These are phyloP conservation scores for Thermothielavioides terrestris DNA, from an alignment of 495 filamentous ascomycete species.

Conservation along the genomic window DNA sequence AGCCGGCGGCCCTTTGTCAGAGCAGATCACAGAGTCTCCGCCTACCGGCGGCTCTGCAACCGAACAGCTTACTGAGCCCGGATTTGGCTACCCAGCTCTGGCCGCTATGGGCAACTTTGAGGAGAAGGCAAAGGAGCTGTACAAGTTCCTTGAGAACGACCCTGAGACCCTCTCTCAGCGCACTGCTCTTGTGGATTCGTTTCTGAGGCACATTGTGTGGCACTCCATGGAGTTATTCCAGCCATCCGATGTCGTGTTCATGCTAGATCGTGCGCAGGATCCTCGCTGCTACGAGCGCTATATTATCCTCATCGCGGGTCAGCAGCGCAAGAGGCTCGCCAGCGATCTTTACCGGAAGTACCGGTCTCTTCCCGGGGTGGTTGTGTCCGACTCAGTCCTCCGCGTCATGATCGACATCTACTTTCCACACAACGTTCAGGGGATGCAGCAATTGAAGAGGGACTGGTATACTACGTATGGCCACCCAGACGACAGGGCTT, in stretches of 20 bases:
- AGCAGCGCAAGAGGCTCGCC: slow-evolving; percentile 17
- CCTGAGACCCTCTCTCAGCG: background rate
- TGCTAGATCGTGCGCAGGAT: slow-evolving; percentile 25
- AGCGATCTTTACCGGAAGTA: slow-evolving; percentile 29
- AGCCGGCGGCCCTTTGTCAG: background rate
- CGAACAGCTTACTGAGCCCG: background rate
- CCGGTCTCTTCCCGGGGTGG: slow-evolving; percentile 21
- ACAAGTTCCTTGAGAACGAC: background rate
- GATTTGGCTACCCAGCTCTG: background rate
- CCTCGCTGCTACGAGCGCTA: slow-evolving; percentile 23
- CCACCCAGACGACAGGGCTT: slow-evolving; percentile 34
- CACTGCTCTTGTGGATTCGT: background rate
- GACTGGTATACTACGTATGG: slow-evolving; percentile 43
- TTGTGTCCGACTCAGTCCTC: slow-evolving; percentile 6
- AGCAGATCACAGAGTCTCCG: background rate
- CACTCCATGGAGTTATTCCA: slow-evolving; percentile 14
- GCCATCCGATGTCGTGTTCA: slow-evolving; percentile 10
- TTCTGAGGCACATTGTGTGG: slow-evolving; percentile 13
- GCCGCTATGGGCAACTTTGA: slow-evolving; percentile 6
- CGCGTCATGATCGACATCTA: slow-evolving; percentile 25
- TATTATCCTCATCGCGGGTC: slow-evolving; percentile 11
- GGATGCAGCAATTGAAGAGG: slow-evolving; percentile 43
- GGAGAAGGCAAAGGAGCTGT: slow-evolving; percentile 4
- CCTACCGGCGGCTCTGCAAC: background rate
- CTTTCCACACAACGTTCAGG: slow-evolving; percentile 28